Conservation (phyloP, 345 rosid genomes). For the Noccaea caerulescens region DNA sequence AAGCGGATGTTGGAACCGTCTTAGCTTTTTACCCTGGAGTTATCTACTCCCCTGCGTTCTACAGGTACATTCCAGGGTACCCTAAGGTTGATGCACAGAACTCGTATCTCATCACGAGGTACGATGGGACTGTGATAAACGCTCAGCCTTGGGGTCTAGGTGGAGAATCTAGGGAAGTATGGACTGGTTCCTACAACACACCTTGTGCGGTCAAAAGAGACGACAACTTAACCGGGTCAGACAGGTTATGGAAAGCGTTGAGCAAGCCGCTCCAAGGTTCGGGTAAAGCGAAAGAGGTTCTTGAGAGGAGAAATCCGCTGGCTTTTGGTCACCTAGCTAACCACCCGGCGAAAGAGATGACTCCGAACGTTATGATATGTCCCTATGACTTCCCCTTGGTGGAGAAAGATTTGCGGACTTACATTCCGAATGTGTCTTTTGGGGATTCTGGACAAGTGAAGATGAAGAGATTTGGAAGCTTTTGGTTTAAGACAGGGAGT, state of each 20-base stretch:
- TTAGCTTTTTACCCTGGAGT: constrained; percentile 93
- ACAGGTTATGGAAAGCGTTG: constrained; percentile 69
- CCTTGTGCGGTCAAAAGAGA: constrained; percentile 39
- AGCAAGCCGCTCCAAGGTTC: constrained; percentile 71
- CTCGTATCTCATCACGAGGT: constrained; percentile 85
- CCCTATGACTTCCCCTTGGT: constrained; percentile 81
- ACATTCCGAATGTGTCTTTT: constrained; percentile 73
- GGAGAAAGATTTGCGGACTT: constrained; percentile 65
- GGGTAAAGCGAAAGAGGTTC: constrained; percentile 50
- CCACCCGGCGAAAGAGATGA: constrained; percentile 75
- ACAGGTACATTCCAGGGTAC: constrained; percentile 84
- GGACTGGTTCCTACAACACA: constrained; percentile 59
- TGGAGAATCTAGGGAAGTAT: constrained; percentile 62
- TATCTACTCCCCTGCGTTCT: constrained; percentile 75
- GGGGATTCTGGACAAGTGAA: constrained; percentile 68
- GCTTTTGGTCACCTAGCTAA: constrained; percentile 93
- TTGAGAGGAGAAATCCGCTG: constrained; percentile 87
- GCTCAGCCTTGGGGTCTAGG: constrained; percentile 94
- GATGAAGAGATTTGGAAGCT: constrained; percentile 88
- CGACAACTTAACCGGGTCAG: constrained; percentile 51
- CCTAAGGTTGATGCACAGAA: constrained; percentile 79
- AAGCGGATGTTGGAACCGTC: constrained; percentile 78
- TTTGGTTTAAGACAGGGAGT: constrained; percentile 75
- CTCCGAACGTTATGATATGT: constrained; percentile 87
- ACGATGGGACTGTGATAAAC: constrained; percentile 87